Evolutionary conservation across 2,329 filamentous ascomycete genomes (phyloP), one percentile per base, ranked within the genome.

Genomic region (Paracamarosporium sp.): DNA sequence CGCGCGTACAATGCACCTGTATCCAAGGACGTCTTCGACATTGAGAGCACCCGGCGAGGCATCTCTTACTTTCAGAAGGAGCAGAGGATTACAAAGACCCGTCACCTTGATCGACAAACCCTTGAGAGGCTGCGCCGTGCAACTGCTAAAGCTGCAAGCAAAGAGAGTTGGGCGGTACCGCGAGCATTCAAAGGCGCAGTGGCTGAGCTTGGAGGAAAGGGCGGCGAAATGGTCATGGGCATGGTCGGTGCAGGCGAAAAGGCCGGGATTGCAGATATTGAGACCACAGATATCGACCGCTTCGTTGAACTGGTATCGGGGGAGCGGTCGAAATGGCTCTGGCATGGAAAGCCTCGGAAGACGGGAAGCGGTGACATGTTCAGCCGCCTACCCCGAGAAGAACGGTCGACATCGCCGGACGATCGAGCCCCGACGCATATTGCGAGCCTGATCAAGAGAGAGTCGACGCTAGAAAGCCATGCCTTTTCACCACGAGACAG

Each of bases 161-260:
- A 92, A 31, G 93, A 97, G 71, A 90, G 90, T 2, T 97, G 94
- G 92, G 90, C 90, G 15, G 91, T 96, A n/a, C 91, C 93, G 50
- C 90, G 92, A 69, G 93, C 94, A 17, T 92, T 99, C 68, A 98
- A 98, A 74, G 96, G 92, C 3, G 97, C 94, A 0, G 91, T 98
- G 45, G 93, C 91, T 17, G 95, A 97, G 76, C 87, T 99, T 36
- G 92, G 92, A 65, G 94, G 95, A 13, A 97, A 97, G 74, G 90
- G 94, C 52, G 93, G 93, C 46, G 94, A 97, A 75, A 91, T 97
- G 79, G 90, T 97, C 45, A 92, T 96, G 82, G 93, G 92, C n/a
- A 96, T 96, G 82, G 93, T 97, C 5, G 90, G 90, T 25, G 79
- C 81, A 31, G 88, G 90, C 46, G 93, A 96, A 66, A 96, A 96